A percentile compares a stretch with the other conserved stretches of the same genome.
These are phyloP conservation scores for Aureobasidium sp. DNA, from an alignment of 2,329 filamentous ascomycete species.

Conservation along the genomic window DNA sequence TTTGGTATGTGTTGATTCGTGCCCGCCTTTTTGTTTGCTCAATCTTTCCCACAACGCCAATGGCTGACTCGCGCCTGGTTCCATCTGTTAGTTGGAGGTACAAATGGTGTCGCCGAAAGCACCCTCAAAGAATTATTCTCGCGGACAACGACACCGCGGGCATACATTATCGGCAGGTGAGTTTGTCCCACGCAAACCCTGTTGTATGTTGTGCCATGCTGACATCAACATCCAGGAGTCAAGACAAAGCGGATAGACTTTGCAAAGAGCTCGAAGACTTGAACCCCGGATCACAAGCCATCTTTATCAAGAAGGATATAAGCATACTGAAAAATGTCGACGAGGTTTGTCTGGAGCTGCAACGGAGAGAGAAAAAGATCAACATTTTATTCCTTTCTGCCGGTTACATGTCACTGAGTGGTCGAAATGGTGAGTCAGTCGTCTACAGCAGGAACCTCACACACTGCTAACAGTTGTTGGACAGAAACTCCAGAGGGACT, in stretches of 20 bases:
- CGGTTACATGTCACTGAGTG: constrained; percentile 37
- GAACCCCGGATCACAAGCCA: constrained; percentile 29
- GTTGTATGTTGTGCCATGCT: not conserved
- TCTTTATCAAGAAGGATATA: constrained; percentile 36
- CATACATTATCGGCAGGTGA: constrained; percentile 36
- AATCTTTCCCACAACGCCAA: not conserved
- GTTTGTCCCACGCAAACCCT: not conserved
- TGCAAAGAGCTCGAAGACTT: constrained; percentile 29
- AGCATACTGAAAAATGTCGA: constrained; percentile 34
- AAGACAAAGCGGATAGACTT: constrained; percentile 29
- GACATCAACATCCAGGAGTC: constrained; percentile 22
- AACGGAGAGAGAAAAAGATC: constrained; percentile 41
- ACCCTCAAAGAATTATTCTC: constrained; percentile 36
- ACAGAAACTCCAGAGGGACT: constrained; percentile 51
- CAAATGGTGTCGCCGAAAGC: constrained; percentile 35
- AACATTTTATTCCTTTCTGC: constrained; percentile 48
- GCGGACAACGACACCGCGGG: constrained; percentile 29
- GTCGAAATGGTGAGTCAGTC: constrained; percentile 23
- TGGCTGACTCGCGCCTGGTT: not conserved
- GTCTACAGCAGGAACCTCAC: not conserved
- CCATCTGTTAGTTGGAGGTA: constrained; percentile 32
- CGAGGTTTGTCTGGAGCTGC: constrained; percentile 39
- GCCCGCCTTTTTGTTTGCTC: not conserved
- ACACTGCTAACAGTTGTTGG: not conserved
- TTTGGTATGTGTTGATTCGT: constrained; percentile 20